Percentiles rank a stretch among this genome's conserved stretches.
These are phyloP conservation scores for Neonectria magnoliae DNA, from an alignment of 2,329 filamentous ascomycete species.

Conservation along the genomic window DNA sequence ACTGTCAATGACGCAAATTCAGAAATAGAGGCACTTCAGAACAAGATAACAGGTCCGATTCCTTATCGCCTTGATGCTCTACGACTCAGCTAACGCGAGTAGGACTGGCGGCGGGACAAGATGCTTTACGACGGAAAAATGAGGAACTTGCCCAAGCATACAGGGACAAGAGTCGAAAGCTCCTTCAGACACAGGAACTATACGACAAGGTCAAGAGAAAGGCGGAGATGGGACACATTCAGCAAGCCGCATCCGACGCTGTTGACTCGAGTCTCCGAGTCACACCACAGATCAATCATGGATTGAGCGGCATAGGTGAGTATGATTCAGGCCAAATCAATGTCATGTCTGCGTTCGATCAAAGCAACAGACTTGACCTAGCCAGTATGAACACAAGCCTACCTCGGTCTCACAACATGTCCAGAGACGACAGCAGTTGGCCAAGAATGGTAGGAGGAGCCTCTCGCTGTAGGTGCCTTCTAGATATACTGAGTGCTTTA, in stretches of 20 bases:
- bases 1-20: conserved; percentile 78
- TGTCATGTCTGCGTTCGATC: conserved; percentile 17
- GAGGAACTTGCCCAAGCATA: conserved; percentile 74
- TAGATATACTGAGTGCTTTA: too few species aligned
- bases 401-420: conserved; percentile 21
- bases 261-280: conserved; percentile 44
- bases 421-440: conserved; percentile 33
- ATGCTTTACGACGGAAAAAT: conserved; percentile 74
- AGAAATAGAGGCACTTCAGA: conserved; percentile 73
- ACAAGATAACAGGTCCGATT: conserved; percentile 68
- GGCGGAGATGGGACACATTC: conserved; percentile 64
- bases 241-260: conserved; percentile 62
- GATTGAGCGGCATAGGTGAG: conserved; percentile 15
- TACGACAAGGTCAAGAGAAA: conserved; percentile 69
- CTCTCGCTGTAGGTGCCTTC: conserved; percentile 26
- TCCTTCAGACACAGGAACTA: conserved; percentile 73
- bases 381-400: conserved; percentile 29
- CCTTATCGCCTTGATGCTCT: background rate
- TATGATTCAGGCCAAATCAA: conserved; percentile 7
- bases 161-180: conserved; percentile 75
- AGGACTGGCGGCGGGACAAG: conserved; percentile 70
- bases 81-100: conserved; percentile 20
- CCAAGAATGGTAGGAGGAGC: conserved; percentile 18
- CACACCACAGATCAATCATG: conserved; percentile 23
- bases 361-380: conserved; percentile 31